phyloP scores from a whole-genome alignment of 345 rosid species.

The Hibiscus syriacus region DNA sequence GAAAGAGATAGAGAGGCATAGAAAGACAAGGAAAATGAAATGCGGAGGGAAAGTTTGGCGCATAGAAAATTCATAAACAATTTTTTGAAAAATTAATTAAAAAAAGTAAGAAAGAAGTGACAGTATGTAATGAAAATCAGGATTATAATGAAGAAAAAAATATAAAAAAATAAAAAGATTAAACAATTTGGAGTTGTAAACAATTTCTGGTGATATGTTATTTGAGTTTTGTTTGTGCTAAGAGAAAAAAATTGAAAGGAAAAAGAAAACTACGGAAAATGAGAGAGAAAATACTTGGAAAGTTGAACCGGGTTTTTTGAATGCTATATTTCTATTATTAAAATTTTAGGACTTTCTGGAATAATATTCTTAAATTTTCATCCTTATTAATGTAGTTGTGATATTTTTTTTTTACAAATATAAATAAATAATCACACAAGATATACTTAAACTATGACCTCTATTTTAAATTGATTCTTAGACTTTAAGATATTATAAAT shows the following conservation, averaged over 20 bases:
- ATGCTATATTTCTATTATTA: background rate
- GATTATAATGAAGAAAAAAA: constrained; percentile 15
- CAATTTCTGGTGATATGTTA: background rate
- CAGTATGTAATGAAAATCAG: constrained; percentile 18
- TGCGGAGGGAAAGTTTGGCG: background rate
- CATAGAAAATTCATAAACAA: background rate
- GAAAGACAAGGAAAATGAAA: background rate
- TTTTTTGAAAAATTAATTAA: too few relatives aligned
- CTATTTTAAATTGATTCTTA: too few relatives aligned
- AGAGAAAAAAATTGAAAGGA: background rate
- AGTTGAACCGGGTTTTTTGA: background rate
- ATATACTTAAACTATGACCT: too few relatives aligned
- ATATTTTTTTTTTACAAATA: too few relatives aligned
- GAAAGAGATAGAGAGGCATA: background rate
- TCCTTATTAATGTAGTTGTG: too few relatives aligned
- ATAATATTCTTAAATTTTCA: background rate
- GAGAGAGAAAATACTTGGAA: background rate
- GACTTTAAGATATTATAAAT: too few relatives aligned
- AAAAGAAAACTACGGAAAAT: background rate
- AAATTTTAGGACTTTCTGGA: background rate
- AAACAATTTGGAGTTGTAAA: background rate
- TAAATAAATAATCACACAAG: too few relatives aligned
- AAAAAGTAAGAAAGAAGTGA: constrained; percentile 25
- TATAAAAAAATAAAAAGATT: background rate
- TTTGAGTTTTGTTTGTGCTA: background rate